Evolutionary conservation across 305 asterid species (phyloP), one percentile per base, ranked within the genome.

Genomic region (Fraxinus sp.): DNA sequence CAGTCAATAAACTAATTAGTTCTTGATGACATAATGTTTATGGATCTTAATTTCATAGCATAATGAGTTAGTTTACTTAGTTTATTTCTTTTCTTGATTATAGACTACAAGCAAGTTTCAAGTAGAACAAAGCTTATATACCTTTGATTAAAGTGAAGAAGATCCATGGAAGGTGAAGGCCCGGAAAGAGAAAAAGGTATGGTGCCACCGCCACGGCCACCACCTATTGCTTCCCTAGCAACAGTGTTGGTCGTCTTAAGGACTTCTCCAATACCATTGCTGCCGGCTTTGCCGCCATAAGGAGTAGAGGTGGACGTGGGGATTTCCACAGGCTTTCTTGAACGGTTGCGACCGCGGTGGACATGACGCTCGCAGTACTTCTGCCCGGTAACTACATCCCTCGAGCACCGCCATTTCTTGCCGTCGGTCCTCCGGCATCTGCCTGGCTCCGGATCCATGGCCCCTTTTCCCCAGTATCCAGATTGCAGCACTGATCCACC

Each of bases 301-400:
- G 89, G 83, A 4, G 84, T 6, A 73, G 88, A 10, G 78, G 86
- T 37, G 77, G 93, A 84, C 77, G 94, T 88, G 93, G 95, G 90
- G 86, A 7, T 91, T 96, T 96, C 99, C 99, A 96, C 99, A 96
- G 94, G 98, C 99, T 96, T 96, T 96, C 99, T 96, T 96, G 99
- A 96, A 96, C 99, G 98, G 97, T 94, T 94, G 88, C 98, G 97
- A 87, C 99, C 99, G 22, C 98, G 89, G 90, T 96, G 97, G 84
- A 95, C 84, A 82, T 95, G 98, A 80, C 97, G 96, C 83, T 93
- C 98, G 64, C 98, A 95, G 87, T 95, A 95, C 81, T 95, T 95
- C 77, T 91, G 95, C 32, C 93, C 97, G 57, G 89, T 85, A 88
- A 95, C 97, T 75, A 93, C 97, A 71, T 94, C 98, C 82, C 95